These are phyloP conservation scores for Polychaeton citri DNA, from an alignment of 2,329 filamentous ascomycete species.

Conservation along the genomic window DNA sequence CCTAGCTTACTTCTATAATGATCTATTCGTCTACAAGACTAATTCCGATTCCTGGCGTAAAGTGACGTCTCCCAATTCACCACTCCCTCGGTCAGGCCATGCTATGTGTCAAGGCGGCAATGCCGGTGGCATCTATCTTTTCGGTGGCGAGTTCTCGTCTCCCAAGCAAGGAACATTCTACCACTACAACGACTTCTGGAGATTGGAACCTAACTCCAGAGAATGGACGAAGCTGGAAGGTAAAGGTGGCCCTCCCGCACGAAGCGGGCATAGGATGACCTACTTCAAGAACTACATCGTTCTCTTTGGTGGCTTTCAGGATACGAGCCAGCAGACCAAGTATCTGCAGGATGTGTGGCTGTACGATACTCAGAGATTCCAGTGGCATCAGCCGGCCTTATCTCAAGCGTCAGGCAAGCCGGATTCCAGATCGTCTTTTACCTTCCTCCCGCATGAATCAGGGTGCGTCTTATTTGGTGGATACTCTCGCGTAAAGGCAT, in stretches of 20 bases:
- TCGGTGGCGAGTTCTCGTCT: constrained; percentile 91
- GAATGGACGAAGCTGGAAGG: constrained; percentile 88
- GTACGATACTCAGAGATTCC: constrained; percentile 78
- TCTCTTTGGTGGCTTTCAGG: constrained; percentile 92
- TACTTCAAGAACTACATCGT: constrained; percentile 96
- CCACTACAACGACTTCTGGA: constrained; percentile 98
- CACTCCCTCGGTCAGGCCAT: constrained; percentile 80
- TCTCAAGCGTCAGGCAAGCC: constrained; percentile 67
- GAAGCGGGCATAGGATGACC: constrained; percentile 91
- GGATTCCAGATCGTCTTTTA: constrained; percentile 82
- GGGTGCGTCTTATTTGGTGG: constrained; percentile 87
- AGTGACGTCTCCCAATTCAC: constrained; percentile 81
- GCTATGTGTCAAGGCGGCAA: constrained; percentile 89
- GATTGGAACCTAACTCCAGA: constrained; percentile 65
- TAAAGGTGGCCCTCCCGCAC: constrained; percentile 65
- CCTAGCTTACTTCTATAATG: constrained; percentile 59
- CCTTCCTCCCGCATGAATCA: constrained; percentile 75
- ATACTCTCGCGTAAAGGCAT: constrained; percentile 79
- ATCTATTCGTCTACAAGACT: constrained; percentile 57
- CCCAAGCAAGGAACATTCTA: constrained; percentile 98
- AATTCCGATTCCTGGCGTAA: constrained; percentile 81
- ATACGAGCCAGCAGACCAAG: constrained; percentile 87
- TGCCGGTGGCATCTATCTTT: constrained; percentile 73
- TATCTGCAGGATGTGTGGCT: constrained; percentile 92
- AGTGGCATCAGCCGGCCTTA: constrained; percentile 66